phyloP scores from a whole-genome alignment of 2,329 filamentous ascomycete genomes.

The Apiospora pterosperma region DNA sequence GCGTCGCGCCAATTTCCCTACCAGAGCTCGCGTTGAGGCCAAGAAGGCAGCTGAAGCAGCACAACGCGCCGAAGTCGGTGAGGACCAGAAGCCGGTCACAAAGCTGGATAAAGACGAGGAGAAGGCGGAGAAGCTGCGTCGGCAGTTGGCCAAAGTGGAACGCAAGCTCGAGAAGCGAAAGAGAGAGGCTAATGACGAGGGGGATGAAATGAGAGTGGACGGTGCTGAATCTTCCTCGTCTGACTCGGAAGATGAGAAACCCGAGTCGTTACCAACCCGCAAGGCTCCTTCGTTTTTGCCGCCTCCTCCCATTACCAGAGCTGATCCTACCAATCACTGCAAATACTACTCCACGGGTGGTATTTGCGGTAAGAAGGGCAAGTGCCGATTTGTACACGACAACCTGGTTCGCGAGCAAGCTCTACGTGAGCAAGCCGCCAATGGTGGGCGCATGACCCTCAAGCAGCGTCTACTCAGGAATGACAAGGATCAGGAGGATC shows the following conservation, averaged over 20 bases:
- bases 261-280: slow-evolving; percentile 54
- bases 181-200: slow-evolving; percentile 64
- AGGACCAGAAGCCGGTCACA: slow-evolving; percentile 45
- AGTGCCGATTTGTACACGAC: slow-evolving; percentile 71
- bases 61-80: slow-evolving; percentile 61
- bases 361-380: slow-evolving; percentile 69
- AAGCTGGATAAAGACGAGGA: slow-evolving; percentile 52
- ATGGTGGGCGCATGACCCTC: slow-evolving; percentile 63
- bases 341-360: slow-evolving; percentile 69
- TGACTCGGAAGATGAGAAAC: slow-evolving; percentile 55
- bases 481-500: slow-evolving; percentile 66
- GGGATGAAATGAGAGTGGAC: slow-evolving; percentile 58
- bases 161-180: slow-evolving; percentile 63
- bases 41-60: slow-evolving; percentile 51
- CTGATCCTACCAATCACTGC: slow-evolving; percentile 63
- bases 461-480: slow-evolving; percentile 64
- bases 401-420: slow-evolving; percentile 60
- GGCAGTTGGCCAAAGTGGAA: slow-evolving; percentile 67
- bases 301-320: slow-evolving; percentile 48
- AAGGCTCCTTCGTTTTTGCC: slow-evolving; percentile 32
- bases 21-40: slow-evolving; percentile 64
- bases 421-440: slow-evolving; percentile 60
- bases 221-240: slow-evolving; percentile 36
- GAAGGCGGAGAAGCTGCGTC: slow-evolving; percentile 59
- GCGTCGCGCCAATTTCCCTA: slow-evolving; percentile 77